Conservation (phyloP, 495 filamentous ascomycete genomes). For the Darksidea phi region DNA sequence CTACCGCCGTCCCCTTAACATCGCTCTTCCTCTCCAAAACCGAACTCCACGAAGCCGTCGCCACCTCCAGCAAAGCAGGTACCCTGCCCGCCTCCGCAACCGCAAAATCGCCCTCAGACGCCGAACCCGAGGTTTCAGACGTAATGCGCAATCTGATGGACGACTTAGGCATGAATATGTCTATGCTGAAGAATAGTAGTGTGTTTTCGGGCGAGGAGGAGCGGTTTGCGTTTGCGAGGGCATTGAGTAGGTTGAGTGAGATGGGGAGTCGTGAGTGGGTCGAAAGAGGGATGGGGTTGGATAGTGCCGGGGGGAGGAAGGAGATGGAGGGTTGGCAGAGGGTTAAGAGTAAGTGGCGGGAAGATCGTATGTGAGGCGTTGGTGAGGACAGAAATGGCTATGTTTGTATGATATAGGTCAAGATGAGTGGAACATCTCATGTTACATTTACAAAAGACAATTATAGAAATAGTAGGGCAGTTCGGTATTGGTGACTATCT, state of each 20-base stretch:
- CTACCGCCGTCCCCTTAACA: constrained; percentile 75
- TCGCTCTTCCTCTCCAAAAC: constrained; percentile 84
- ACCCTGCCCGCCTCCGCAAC: constrained; percentile 28
- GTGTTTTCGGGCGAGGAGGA: constrained; percentile 96
- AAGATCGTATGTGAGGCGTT: constrained; percentile 41
- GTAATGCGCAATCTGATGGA: constrained; percentile 92
- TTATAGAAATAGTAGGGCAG: too few relatives aligned
- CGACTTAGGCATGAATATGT: constrained; percentile 83
- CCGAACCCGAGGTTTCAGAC: constrained; percentile 66
- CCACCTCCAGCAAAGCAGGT: constrained; percentile 41
- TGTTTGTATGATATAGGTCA: too few relatives aligned
- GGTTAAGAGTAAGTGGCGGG: constrained; percentile 44
- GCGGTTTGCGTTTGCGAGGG: constrained; percentile 90
- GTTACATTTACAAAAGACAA: too few relatives aligned
- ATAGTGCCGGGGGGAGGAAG: constrained; percentile 43
- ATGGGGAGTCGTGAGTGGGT: constrained; percentile 97
- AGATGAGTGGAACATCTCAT: too few relatives aligned
- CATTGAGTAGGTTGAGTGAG: constrained; percentile 77
- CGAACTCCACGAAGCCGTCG: constrained; percentile 62
- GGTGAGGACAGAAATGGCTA: too few relatives aligned
- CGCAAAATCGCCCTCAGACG: constrained; percentile 27
- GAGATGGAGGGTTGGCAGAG: constrained; percentile 47
- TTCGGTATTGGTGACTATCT: too few relatives aligned
- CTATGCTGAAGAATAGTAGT: constrained; percentile 76
- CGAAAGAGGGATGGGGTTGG: constrained; percentile 69